These are phyloP conservation scores for Exutisphaerella laricina DNA, from an alignment of 2,329 filamentous ascomycete genomes.

Conservation along the genomic window DNA sequence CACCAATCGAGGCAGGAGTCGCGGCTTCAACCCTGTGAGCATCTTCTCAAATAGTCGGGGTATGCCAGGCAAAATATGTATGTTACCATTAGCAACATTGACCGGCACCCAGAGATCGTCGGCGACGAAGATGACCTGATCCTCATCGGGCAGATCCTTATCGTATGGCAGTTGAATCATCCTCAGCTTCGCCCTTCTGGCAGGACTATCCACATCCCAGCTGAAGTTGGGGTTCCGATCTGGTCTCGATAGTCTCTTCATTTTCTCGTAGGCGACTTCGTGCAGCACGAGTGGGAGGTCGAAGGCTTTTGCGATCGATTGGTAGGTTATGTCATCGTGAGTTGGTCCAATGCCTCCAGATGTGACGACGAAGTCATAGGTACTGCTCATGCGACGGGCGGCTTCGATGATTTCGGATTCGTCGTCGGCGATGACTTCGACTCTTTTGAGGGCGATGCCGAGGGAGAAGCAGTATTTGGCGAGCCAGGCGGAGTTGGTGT, in stretches of 20 bases:
- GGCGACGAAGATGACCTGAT: conserved; percentile 72
- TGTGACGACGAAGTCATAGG: conserved; percentile 92
- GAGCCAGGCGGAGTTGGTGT: conserved; percentile 61
- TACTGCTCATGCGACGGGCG: conserved; percentile 75
- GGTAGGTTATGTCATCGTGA: conserved; percentile 97
- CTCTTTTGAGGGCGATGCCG: conserved; percentile 66
- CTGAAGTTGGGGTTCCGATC: conserved; percentile 61
- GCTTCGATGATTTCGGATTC: conserved; percentile 86
- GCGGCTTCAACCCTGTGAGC: conserved; percentile 68
- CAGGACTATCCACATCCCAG: conserved; percentile 77
- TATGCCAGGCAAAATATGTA: conserved; percentile 89
- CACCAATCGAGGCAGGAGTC: conserved; percentile 62
- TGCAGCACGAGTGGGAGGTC: conserved; percentile 69
- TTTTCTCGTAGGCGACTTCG: conserved; percentile 67
- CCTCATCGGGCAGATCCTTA: conserved; percentile 51
- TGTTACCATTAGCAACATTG: conserved; percentile 80
- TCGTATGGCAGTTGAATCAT: conserved; percentile 88
- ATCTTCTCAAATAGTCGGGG: conserved; percentile 77
- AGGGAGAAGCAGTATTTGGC: conserved; percentile 62
- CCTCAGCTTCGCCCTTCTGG: conserved; percentile 72
- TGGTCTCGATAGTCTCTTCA: conserved; percentile 74
- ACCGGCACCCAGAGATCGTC: conserved; percentile 90
- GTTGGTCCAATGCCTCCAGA: conserved; percentile 94
- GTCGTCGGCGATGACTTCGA: conserved; percentile 93
- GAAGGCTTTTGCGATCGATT: conserved; percentile 89